Evolutionary conservation across 225 moss, liverwort and hornwort species (phyloP).

Genomic region (Polytrichum commune): DNA sequence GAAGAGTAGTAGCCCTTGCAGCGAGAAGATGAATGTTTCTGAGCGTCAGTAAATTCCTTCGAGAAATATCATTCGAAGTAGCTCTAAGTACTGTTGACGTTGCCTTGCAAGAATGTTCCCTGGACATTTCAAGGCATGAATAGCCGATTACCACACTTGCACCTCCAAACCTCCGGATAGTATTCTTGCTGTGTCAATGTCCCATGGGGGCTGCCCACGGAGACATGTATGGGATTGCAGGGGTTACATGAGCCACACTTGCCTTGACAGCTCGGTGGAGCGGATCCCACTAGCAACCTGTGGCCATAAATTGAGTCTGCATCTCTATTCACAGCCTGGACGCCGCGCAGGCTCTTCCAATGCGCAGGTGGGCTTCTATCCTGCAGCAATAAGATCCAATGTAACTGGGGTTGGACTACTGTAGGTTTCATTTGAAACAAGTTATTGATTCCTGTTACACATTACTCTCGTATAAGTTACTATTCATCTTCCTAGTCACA

Average conservation of each 20-base stretch:
- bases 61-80: not conserved
- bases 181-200: conserved; percentile 54
- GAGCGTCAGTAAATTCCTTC: not conserved
- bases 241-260: conserved; percentile 52
- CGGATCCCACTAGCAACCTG: conserved; percentile 47
- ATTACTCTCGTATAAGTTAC: no score
- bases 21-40: not conserved
- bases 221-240: conserved; percentile 51
- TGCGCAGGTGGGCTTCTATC: conserved; percentile 18
- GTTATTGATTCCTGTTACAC: no score
- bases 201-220: conserved; percentile 49
- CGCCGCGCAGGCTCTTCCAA: conserved; percentile 12
- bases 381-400: conserved; percentile 11
- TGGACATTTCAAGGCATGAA: conserved; percentile 41
- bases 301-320: conserved; percentile 27
- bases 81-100: not conserved
- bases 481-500: no score
- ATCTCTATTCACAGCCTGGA: not conserved
- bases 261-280: conserved; percentile 50
- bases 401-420: no score
- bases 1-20: not conserved
- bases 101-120: no score
- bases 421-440: no score
- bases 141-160: conserved; percentile 56
- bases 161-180: conserved; percentile 65